Evolutionary conservation across 2,329 filamentous ascomycete species (phyloP), one percentile per base, ranked within the genome.

Genomic region (Plenodomus biglobosus): DNA sequence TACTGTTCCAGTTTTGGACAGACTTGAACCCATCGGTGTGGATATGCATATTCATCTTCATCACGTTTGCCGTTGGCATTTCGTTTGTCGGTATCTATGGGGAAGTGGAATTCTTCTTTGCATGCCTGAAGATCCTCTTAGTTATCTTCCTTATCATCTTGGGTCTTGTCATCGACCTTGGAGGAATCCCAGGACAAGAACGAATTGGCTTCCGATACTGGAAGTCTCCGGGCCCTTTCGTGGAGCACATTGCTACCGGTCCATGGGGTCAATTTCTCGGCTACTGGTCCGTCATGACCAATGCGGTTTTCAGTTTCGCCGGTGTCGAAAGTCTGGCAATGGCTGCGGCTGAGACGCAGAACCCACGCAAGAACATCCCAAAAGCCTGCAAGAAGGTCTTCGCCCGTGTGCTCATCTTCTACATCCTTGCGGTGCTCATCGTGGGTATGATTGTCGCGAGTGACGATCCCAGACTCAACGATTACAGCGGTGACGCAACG

Each of bases 191-290:
- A 2, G 60, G 57, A 37, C 53, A 59, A 35, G 61, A 64, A n/a
- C 58, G 37, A 3, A 56, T 65, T 18, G 86, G 86, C 1, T 88
- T 88, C 65, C 69, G 76, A 39, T 88, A 87, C 68, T 90, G 86
- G 87, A 79, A 74, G 36, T 66, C 82, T 13, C 86, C 86, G 0
- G 85, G 84, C 1, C 82, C 85, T 0, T 64, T 69, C 38, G 64
- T 59, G 16, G 58, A 61, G 40, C 52, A 61, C 35, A 59, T 65
- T 38, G 85, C 86, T 58, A 72, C 72, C 0, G 83, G 82, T 0
- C 58, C 65, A 0, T 81, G 76, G 75, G 85, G 85, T 3, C 73
- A 76, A 5, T 88, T 88, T 58, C 74, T 88, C 1, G 81, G 80
- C 1, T 83, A 80, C 57, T 85, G 64, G 64, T 63, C 45, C 44